A percentile compares a stretch with the other conserved stretches of the same genome.
Evolutionary conservation across 2,329 filamentous ascomycete genomes (phyloP).

Genomic region (Beauveria bassiana): DNA sequence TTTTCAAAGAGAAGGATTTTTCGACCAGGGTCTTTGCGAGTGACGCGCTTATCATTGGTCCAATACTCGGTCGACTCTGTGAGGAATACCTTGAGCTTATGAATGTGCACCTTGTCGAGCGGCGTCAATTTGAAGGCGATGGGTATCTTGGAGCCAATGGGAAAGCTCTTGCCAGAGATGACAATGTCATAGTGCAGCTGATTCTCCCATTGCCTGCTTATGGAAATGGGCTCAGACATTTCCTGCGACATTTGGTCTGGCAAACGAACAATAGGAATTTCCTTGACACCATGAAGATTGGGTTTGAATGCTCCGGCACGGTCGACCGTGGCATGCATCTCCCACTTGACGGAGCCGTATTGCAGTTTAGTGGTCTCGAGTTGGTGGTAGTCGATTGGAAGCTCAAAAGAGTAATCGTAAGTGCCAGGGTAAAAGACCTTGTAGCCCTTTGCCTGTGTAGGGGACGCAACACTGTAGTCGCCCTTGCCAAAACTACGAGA

Average conservation of each 20-base stretch:
- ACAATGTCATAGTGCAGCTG: conserved; percentile 94
- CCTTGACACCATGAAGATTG: conserved; percentile 74
- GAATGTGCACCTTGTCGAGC: conserved; percentile 85
- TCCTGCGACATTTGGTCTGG: conserved; percentile 84
- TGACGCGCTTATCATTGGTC: conserved; percentile 77
- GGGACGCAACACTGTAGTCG: conserved; percentile 58
- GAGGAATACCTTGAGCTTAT: conserved; percentile 84
- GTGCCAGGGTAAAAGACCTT: conserved; percentile 72
- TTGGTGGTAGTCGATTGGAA: conserved; percentile 80
- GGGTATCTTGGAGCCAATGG: conserved; percentile 77
- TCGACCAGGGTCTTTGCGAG: conserved; percentile 72
- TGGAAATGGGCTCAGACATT: conserved; percentile 87
- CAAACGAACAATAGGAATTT: conserved; percentile 75
- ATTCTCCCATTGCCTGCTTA: conserved; percentile 89
- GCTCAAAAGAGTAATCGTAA: conserved; percentile 68
- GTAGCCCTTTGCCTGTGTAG: conserved; percentile 61
- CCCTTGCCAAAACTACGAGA: conserved; percentile 80
- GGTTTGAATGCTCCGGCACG: conserved; percentile 84
- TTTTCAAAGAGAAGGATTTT: conserved; percentile 88
- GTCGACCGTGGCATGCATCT: conserved; percentile 77
- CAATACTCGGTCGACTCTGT: conserved; percentile 90
- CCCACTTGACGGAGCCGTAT: conserved; percentile 80
- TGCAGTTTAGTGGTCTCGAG: conserved; percentile 85
- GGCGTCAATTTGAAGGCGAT: conserved; percentile 93
- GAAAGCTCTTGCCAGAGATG: conserved; percentile 92